Base-by-base conservation (phyloP, 192 early-diverging fungal genomes). In the Umbelopsis sp. region DNA sequence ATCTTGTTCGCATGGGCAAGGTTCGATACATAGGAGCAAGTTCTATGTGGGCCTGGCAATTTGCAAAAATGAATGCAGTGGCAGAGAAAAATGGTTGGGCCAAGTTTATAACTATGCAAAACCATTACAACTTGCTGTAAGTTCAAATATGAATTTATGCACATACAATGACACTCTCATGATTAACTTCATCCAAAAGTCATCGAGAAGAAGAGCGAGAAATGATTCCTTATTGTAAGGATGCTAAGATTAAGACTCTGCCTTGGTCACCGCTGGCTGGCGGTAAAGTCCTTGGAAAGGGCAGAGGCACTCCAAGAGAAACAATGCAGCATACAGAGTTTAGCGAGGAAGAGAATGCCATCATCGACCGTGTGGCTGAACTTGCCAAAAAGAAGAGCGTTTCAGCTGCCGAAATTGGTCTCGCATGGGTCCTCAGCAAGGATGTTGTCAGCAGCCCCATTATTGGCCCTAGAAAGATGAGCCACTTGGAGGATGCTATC, bases 1-100 rank as follows among this genome's bases (percentile, higher is more conserved):
- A 93, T 65, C 69, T 90, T 64, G 86, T 92, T 18, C 66, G 83
- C 15, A 55, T 77, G 15, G 91, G 91, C 15, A 90, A 91, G 71
- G 87, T 79, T 13, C 10, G 77, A n/a, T 79, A 79, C 83, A 74
- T 79, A 65, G 77, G 73, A 27, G 77, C 73, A 2, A 74, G 70
- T 41, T 71, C 66, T 25, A 81, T 81, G 80, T 51, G 71, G 37
- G 66, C 80, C 8, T 80, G 76, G 76, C 71, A 80, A 68, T 80
- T 80, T 33, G 64, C 66, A 23, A 73, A 77, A n/a, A 50, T 70
- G 48, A 76, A 80, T n/a, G 2, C 44, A 18, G 70, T 80, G 47
- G 79, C 79, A 50, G 79, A 80, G 30, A 74, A 74, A 45, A 52
- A 71, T 35, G 72, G 76, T 3, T 81, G 76, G 80, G 68, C 80